Percentiles rank a stretch among this genome's conserved stretches.
Evolutionary conservation across 345 rosid genomes (phyloP).

Genomic region (Cardiospermum halicacabum): DNA sequence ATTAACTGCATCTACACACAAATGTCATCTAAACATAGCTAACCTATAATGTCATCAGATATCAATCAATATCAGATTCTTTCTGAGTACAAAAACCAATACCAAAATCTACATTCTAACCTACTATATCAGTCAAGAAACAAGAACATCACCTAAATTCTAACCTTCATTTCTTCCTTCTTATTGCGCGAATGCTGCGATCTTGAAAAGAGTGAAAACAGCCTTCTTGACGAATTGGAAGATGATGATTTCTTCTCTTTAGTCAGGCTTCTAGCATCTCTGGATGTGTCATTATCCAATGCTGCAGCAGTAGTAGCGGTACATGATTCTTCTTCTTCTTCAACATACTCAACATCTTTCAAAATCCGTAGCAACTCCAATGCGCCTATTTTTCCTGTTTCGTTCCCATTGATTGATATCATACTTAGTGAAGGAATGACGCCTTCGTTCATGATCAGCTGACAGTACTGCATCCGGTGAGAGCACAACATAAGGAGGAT

Average conservation of each 20-base stretch:
- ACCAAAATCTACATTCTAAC: too few species aligned
- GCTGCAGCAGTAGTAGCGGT: too few species aligned
- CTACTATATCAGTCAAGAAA: too few species aligned
- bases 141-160: not conserved
- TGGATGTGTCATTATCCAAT: constrained; percentile 9
- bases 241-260: constrained; percentile 34
- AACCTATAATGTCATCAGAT: constrained; percentile 4
- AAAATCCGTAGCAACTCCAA: constrained; percentile 66
- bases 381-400: constrained; percentile 51
- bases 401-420: constrained; percentile 58
- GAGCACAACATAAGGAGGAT: constrained; percentile 43
- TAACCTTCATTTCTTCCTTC: constrained; percentile 38
- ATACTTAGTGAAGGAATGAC: constrained; percentile 48
- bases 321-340: constrained; percentile 18
- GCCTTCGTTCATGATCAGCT: constrained; percentile 57
- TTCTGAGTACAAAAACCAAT: too few species aligned
- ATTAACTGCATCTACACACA: constrained; percentile 7
- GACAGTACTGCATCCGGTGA: constrained; percentile 38
- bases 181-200: constrained; percentile 10
- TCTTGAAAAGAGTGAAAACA: constrained; percentile 24
- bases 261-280: constrained; percentile 11
- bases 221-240: constrained; percentile 30
- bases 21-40: constrained; percentile 1
- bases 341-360: constrained; percentile 29
- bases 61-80: too few species aligned